Evolutionary conservation across 768 basidiomycete species (phyloP), one percentile per base, ranked within the genome.

Genomic region (Melanogaster broomeanus): DNA sequence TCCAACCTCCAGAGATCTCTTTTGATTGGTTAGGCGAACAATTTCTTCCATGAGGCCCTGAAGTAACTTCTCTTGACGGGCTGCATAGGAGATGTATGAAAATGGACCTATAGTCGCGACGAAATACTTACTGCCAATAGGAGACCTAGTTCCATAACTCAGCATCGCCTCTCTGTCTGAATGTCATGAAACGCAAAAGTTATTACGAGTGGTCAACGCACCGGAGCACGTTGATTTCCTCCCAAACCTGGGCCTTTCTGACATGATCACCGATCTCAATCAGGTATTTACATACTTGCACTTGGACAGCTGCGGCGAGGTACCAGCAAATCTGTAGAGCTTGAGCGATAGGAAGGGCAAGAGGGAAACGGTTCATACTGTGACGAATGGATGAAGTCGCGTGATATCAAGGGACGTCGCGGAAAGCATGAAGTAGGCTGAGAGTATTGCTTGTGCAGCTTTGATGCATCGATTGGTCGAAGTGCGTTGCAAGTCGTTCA

Each of bases 1-100:
- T 28, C 87, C 87, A 50, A 90, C 85, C 65, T 89, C 84, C 30
- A 92, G 76, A 16, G 90, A 90, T 57, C 84, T 82, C 62, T 87
- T 85, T 67, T 92, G 89, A 12, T 78, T 83, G 16, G 91, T 93
- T 77, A 90, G 82, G 49, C 85, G 78, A 30, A 93, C 83, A 53
- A 93, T 92, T 62, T 92, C 91, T 41, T 81, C 75, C 90, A 93
- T 92, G 33, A 92, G 75, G 4, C 86, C 88, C 61, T 91, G 90
- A 15, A 93, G 74, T 19, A 93, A 72, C 56, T 81, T 81, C 66
- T 93, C 90, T 71, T 93, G 91, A 22, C 90, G 90, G 28, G 82
- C 90, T 93, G 62, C 42, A 42, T 34, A 58, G 21, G 42, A 43
- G 56, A 24, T 51, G 55, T 62, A 27, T 41, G 44, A 41, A 48